phyloP scores from a whole-genome alignment of 2,329 filamentous ascomycete genomes.

The Didymella arachidicola region DNA sequence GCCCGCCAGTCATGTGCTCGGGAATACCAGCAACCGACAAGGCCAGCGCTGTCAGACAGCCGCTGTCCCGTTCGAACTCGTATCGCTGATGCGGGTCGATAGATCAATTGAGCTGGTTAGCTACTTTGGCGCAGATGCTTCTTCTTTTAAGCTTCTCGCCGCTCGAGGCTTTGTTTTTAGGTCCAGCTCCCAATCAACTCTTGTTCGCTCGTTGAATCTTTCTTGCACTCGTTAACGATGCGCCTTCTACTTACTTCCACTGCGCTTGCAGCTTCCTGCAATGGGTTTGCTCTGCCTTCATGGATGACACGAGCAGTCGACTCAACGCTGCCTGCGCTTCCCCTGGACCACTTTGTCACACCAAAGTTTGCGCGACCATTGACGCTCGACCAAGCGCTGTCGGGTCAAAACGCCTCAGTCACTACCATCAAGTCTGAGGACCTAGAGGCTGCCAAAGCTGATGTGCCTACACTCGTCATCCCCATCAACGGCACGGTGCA shows the following conservation, averaged over 20 bases:
- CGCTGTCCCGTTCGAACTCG: neutral
- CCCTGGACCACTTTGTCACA: slow-evolving; percentile 11
- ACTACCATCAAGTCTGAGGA: slow-evolving; percentile 17
- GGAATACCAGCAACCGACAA: neutral
- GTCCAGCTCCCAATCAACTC: neutral
- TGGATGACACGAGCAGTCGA: slow-evolving; percentile 7
- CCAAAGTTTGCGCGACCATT: slow-evolving; percentile 16
- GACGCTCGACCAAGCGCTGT: slow-evolving; percentile 11
- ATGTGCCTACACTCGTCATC: slow-evolving; percentile 11
- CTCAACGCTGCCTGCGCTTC: slow-evolving; percentile 1
- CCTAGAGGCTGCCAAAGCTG: slow-evolving; percentile 3
- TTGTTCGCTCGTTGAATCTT: neutral
- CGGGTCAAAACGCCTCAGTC: slow-evolving; percentile 15
- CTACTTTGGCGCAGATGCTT: neutral
- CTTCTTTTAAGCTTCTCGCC: slow-evolving; percentile 3
- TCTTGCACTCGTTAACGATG: slow-evolving; percentile 5
- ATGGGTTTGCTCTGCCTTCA: slow-evolving; percentile 8
- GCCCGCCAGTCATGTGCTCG: neutral
- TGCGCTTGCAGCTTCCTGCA: slow-evolving; percentile 10
- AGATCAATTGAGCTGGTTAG: neutral
- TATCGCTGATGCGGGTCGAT: neutral
- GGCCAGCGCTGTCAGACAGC: neutral
- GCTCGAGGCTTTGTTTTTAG: neutral
- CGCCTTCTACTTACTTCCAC: slow-evolving; percentile 3
- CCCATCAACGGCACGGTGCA: neutral